Evolutionary conservation across 495 filamentous ascomycete genomes (phyloP), one percentile per base, ranked within the genome.

Genomic region (Xylaria grammica): DNA sequence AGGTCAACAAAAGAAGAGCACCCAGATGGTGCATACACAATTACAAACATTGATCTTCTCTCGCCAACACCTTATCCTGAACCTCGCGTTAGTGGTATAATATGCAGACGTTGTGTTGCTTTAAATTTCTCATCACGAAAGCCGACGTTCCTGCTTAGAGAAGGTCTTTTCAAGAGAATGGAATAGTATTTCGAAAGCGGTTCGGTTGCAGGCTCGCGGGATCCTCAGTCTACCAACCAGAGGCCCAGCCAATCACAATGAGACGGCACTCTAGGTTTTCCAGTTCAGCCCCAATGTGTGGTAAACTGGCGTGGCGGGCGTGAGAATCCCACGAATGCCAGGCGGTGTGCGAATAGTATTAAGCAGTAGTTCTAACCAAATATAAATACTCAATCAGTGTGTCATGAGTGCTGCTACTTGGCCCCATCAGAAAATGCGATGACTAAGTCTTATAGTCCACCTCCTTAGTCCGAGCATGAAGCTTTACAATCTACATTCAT

Each of bases 341-440:
- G 4, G 51, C 20, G 9, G 30, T 54, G 22, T 54, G 30, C 1
- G 30, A 24, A 54, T 54, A 10, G 19, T 30, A 34, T 30, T 36
- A 17, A 54, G 6, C 19, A 10, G 51, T 54, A 54, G n/a, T 54
- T 36, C 30, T 52, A n/a, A 52, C 51, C 7, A 54, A 53, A 51
- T 51, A 38, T 54, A 36, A 34, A 54, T 38, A 54, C 4, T 19
- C 30, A 22, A 54, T 54, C 19, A 54, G n/a, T n/a, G n/a, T n/a
- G n/a, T n/a, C n/a, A n/a, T n/a, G n/a, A n/a, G n/a, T n/a, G n/a
- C n/a, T n/a, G n/a, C n/a, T n/a, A n/a, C n/a, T n/a, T n/a, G n/a
- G n/a, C n/a, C n/a, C n/a, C n/a, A n/a, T n/a, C n/a, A n/a, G n/a
- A 36, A 50, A 29, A 22, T 17, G 19, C 11, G 26, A 51, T 19